These are phyloP conservation scores for Nyctanthes arbortristis DNA, from an alignment of 257 asterid genomes.

Conservation along the genomic window DNA sequence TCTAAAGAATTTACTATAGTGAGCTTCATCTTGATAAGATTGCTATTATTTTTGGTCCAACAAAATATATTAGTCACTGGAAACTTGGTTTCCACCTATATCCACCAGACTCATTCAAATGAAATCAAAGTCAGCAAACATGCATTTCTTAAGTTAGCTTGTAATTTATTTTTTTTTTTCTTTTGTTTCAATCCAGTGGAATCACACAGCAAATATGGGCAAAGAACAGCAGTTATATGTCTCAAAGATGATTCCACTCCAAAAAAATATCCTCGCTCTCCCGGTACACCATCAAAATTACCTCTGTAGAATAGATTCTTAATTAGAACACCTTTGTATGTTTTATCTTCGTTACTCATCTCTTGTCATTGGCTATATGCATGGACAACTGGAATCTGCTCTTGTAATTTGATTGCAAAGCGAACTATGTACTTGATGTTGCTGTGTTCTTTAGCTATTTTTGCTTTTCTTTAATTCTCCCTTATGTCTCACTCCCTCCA, in stretches of 20 bases:
- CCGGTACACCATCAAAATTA: conserved; percentile 83
- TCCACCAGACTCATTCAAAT: neutral
- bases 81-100: conserved; percentile 4
- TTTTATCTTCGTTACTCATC: conserved; percentile 2
- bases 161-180: conserved; percentile 14
- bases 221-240: conserved; percentile 82
- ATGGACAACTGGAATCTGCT: conserved; percentile 11
- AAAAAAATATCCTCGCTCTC: conserved; percentile 76
- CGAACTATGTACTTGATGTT: conserved; percentile 9
- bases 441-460: neutral
- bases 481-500: conserved; percentile 1
- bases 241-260: conserved; percentile 76
- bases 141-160: conserved; percentile 9
- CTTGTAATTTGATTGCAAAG: conserved; percentile 11
- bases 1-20: neutral
- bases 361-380: conserved; percentile 5
- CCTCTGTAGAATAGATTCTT: conserved; percentile 51
- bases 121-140: neutral
- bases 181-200: conserved; percentile 59
- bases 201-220: conserved; percentile 86
- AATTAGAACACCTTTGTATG: conserved; percentile 8
- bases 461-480: neutral
- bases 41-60: conserved; percentile 9
- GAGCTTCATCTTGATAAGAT: conserved; percentile 8
- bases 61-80: neutral